These are phyloP conservation scores for Magnolia sinica DNA, from an alignment of 164 flowering plant species.

Conservation along the genomic window DNA sequence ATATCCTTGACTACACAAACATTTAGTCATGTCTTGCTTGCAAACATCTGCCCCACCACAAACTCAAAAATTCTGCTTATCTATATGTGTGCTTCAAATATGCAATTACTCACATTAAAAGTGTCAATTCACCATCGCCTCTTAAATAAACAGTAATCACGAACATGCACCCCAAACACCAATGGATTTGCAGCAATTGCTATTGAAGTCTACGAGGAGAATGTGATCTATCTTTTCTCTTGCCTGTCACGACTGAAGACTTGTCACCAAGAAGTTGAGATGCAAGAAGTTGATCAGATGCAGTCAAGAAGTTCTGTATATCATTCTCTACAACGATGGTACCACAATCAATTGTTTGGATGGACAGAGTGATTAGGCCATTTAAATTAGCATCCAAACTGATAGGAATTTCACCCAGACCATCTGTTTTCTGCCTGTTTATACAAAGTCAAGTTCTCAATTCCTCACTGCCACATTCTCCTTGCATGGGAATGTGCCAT, in stretches of 20 bases:
- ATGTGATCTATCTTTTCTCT: conserved; percentile 38
- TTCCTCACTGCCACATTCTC: conserved; percentile 32
- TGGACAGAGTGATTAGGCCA: not conserved
- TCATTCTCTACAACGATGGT: not conserved
- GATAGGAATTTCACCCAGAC: conserved; percentile 3
- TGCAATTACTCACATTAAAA: no score
- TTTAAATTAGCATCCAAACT: conserved; percentile 1
- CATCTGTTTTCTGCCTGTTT: conserved; percentile 28
- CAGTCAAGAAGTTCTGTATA: conserved; percentile 1
- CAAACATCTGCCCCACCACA: no score
- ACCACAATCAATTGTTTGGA: conserved; percentile 1
- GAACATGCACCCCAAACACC: not conserved
- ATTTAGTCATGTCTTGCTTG: no score
- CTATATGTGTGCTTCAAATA: no score
- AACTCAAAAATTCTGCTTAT: no score
- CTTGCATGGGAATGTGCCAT: conserved; percentile 73
- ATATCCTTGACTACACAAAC: no score
- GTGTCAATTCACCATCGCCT: no score
- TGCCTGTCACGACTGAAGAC: conserved; percentile 20
- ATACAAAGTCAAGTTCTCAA: conserved; percentile 65
- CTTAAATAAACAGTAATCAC: no score
- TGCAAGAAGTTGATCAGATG: no score
- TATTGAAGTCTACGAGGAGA: conserved; percentile 6
- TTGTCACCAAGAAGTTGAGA: conserved; percentile 1
- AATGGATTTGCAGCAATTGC: not conserved